Base-by-base conservation (phyloP, 176 grass and related monocot species). In the Elaeis guineensis region DNA sequence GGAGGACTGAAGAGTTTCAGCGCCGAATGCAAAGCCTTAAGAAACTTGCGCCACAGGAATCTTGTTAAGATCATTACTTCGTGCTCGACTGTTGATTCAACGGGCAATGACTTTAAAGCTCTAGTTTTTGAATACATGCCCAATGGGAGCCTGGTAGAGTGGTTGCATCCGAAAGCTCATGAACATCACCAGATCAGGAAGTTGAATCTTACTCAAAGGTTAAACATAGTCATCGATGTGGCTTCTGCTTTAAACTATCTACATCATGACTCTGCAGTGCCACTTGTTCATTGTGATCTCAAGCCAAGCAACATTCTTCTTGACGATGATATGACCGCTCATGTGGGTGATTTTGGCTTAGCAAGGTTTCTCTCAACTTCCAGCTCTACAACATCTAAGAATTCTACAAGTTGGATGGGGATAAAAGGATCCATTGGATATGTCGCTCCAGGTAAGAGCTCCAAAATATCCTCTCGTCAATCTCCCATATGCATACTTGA, bases 101-200 rank as follows among this genome's bases (percentile, higher is more conserved):
- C 0, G 16, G 77, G 81, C 0, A 39, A 49, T n/a, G 77, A 89
- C 1, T 89, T 89, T 54, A 83, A 79, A 72, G 88, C 88, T 18
- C 26, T 91, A 5, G 72, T 86, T 1, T 84, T 73, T 20, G 69
- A 57, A 15, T 84, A 78, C 53, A 78, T 87, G 77, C 62, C 5
- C 0, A 87, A 80, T 54, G 83, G 89, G n/a, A 93, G 65, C 65
- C 61, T 93, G 49, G 84, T 79, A 24, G 63, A 49, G 54, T 87
- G 89, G 77, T 16, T 93, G 63, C 70, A 87, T 66, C 67, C 69
- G 1, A 55, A 78, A 4, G 6, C 5, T 17, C 29, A 61, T 65
- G 67, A 22, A 39, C 35, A 39, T 39, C 1, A 25, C n/a, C 32
- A 6, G 12, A n/a, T 22, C 60, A 39, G 54, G 64, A 21, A 74